A percentile compares a stretch with the other conserved stretches of the same genome.
Conservation (phyloP, 495 filamentous ascomycete species). For the Penicillium odoratum region DNA sequence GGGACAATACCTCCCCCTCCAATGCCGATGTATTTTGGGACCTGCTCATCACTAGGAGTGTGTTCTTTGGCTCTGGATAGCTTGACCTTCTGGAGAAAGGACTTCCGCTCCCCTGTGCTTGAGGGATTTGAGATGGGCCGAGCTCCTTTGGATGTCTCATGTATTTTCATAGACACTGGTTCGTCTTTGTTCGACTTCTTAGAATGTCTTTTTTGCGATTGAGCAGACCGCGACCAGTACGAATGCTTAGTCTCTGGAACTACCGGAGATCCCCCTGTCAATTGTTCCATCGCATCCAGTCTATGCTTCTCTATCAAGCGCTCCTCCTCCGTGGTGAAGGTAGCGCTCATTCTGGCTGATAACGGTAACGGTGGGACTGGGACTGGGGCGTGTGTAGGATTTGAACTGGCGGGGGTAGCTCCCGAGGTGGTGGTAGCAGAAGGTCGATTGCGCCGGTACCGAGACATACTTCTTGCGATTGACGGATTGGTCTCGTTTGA, state of each 20-base stretch:
- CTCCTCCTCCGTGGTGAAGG: slow-evolving; percentile 33
- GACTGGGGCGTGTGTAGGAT: slow-evolving; percentile 12
- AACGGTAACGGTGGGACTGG: slow-evolving; percentile 5
- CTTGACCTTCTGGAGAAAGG: slow-evolving; percentile 30
- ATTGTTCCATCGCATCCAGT: slow-evolving; percentile 38
- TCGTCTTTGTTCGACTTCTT: slow-evolving; percentile 2
- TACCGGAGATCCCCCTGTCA: slow-evolving; percentile 31
- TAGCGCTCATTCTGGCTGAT: slow-evolving; percentile 10
- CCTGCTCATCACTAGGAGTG: too few species aligned
- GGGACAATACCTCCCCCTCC: slow-evolving; percentile 55
- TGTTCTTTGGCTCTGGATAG: slow-evolving; percentile 21
- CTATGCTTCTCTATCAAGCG: slow-evolving; percentile 42
- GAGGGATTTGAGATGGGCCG: neutral
- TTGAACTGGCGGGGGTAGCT: slow-evolving; percentile 30
- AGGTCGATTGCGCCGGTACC: slow-evolving; percentile 52
- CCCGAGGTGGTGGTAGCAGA: slow-evolving; percentile 14
- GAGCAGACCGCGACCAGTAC: slow-evolving; percentile 11
- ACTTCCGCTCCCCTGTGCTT: slow-evolving; percentile 17
- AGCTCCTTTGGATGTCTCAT: neutral
- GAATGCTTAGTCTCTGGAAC: slow-evolving; percentile 17
- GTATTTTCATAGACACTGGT: neutral
- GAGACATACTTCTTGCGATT: slow-evolving; percentile 58
- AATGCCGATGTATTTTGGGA: slow-evolving; percentile 30
- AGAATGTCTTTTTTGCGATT: slow-evolving; percentile 15
- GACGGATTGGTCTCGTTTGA: slow-evolving; percentile 29